Evolutionary conservation across 1,139 yeast species (phyloP).

Genomic region (Taphrina populina): DNA sequence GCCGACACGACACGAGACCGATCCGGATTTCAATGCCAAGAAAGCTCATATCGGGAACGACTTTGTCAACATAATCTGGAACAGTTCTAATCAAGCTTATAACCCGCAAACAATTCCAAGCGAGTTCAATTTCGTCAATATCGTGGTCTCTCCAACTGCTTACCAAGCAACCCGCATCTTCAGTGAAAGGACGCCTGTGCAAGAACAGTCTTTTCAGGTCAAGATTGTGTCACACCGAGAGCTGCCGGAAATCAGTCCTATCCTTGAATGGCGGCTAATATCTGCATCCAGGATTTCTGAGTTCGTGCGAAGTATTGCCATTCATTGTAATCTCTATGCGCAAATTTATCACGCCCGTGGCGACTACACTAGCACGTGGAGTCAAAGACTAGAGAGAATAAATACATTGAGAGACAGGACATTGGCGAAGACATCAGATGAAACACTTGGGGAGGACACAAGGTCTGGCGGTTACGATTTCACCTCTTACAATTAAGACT

Average conservation of each 20-base stretch:
- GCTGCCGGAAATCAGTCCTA: slow-evolving; percentile 23
- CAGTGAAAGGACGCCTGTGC: background rate
- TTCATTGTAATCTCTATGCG: slow-evolving; percentile 27
- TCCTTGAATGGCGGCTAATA: slow-evolving; percentile 23
- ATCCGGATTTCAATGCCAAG: slow-evolving; percentile 55
- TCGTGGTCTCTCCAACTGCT: slow-evolving; percentile 70
- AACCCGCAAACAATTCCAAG: slow-evolving; percentile 70
- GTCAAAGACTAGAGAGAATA: slow-evolving; percentile 19
- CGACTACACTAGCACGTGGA: slow-evolving; percentile 26
- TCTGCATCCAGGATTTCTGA: slow-evolving; percentile 17
- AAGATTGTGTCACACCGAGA: slow-evolving; percentile 7
- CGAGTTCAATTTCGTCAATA: slow-evolving; percentile 78
- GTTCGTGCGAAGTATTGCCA: slow-evolving; percentile 25
- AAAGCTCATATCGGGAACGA: slow-evolving; percentile 86
- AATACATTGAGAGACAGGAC: slow-evolving; percentile 12
- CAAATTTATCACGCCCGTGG: slow-evolving; percentile 32
- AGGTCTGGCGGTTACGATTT: slow-evolving; percentile 5
- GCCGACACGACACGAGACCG: slow-evolving; percentile 51
- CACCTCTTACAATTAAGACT: slow-evolving; percentile 4
- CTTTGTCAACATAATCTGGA: slow-evolving; percentile 74
- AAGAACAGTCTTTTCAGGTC: slow-evolving; percentile 14
- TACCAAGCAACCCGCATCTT: slow-evolving; percentile 4
- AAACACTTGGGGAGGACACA: background rate
- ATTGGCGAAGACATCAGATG: slow-evolving; percentile 1
- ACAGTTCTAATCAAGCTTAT: slow-evolving; percentile 66